Conservation (phyloP, 805 yeast species). For the Schwanniomyces yamadae region DNA sequence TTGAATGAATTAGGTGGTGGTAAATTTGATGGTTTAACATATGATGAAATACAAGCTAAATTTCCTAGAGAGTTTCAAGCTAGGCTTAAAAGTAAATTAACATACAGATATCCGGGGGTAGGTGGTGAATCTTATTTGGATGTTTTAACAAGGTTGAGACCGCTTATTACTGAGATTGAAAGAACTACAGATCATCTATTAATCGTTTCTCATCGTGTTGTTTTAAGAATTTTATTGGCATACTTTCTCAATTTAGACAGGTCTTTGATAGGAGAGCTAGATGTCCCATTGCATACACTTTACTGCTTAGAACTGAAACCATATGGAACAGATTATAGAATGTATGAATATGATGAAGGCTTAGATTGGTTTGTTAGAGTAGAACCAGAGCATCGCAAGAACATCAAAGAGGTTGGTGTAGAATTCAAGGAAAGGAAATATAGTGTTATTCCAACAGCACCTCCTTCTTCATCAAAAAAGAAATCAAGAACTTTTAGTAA, state of each 20-base stretch:
- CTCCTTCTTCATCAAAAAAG: slow-evolving; percentile 33
- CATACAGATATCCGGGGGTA: slow-evolving; percentile 92
- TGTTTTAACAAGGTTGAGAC: slow-evolving; percentile 85
- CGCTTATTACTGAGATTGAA: slow-evolving; percentile 89
- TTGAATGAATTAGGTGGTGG: slow-evolving; percentile 94
- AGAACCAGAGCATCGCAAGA: slow-evolving; percentile 53
- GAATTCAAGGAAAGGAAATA: slow-evolving; percentile 66
- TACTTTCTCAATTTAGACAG: slow-evolving; percentile 82
- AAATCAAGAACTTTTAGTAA: slow-evolving; percentile 8
- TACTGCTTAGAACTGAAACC: slow-evolving; percentile 91
- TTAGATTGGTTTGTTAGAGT: slow-evolving; percentile 77
- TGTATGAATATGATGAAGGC: slow-evolving; percentile 81
- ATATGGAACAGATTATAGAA: slow-evolving; percentile 90
- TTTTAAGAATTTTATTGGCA: slow-evolving; percentile 81
- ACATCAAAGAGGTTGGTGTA: slow-evolving; percentile 69
- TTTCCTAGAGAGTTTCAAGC: slow-evolving; percentile 79
- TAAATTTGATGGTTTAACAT: slow-evolving; percentile 87
- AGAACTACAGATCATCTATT: slow-evolving; percentile 85
- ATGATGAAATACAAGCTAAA: slow-evolving; percentile 71
- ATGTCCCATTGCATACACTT: slow-evolving; percentile 89
- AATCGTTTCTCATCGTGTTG: slow-evolving; percentile 86
- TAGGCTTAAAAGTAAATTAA: slow-evolving; percentile 72
- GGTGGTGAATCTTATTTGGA: slow-evolving; percentile 97
- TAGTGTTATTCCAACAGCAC: slow-evolving; percentile 77
- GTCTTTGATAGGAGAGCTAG: slow-evolving; percentile 82